Evolutionary conservation across 2,329 filamentous ascomycete species (phyloP), one percentile per base, ranked within the genome.

Genomic region (Geoglossum cookeanum): DNA sequence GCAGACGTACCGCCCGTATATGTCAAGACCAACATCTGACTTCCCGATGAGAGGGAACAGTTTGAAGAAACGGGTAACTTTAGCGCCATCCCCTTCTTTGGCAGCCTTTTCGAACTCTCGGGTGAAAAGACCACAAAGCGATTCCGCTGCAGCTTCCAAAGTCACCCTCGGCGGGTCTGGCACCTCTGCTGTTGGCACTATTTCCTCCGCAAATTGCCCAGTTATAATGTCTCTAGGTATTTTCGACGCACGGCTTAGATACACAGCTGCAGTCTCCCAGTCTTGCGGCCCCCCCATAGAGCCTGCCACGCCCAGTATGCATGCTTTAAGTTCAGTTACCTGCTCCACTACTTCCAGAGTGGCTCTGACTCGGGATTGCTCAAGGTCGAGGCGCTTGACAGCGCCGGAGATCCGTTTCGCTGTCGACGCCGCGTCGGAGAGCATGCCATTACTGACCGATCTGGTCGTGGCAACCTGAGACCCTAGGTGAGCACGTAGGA

Each of bases 221-320:
- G 85, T 78, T 55, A 90, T 77, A 55, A 98, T 91, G 1, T 84
- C 76, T 55, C 82, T 77, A 0, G 91, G 90, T 11, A 98, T 82
- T 62, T 85, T 82, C 59, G 82, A 82, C 5, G 92, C 90, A 49
- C 91, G 80, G 61, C 85, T 81, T 59, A 98, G 78, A 69, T 97
- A 97, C 52, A 79, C 85, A 1, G 92, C 92, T 3, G 92, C 92
- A 2, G 88, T 92, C 70, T 98, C 92, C 92, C 92, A 98, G 72
- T 98, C 92, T 70, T 98, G 92, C 47, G 92, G 88, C 3, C 90
- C 91, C 37, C 91, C 92, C 92, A 98, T 98, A 59, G 87, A 94
- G 17, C 90, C 92, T 30, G 91, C 83, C 9, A 97, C 90, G 48
- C 92, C 92, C 59, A 96, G 81, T 39, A 97, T 87, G 68, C 92